A percentile compares a stretch with the other conserved stretches of the same genome.
Conservation (phyloP, 352 stramenopile species). For the Lagenidium giganteum region DNA sequence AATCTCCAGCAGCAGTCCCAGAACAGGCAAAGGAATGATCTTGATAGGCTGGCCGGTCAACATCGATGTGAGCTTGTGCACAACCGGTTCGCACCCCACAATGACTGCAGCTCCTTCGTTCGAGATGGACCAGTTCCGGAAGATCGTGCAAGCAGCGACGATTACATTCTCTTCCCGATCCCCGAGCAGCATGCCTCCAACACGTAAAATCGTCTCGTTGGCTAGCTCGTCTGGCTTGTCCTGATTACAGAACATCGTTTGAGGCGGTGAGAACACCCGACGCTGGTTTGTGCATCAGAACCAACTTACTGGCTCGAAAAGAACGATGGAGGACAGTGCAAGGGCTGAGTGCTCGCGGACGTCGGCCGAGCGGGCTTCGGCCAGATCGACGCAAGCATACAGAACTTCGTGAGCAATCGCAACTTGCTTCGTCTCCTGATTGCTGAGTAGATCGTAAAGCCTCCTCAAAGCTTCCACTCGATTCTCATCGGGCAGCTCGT, state of each 20-base stretch:
- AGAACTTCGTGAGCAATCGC: conserved; percentile 42
- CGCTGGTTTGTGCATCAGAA: background rate
- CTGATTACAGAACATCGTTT: no score
- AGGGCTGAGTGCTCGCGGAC: conserved; percentile 42
- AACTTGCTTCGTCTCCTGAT: conserved; percentile 48
- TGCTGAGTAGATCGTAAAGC: conserved; percentile 48
- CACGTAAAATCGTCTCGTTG: conserved; percentile 45
- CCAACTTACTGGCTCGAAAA: conserved; percentile 38
- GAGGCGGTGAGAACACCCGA: background rate
- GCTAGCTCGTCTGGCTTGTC: conserved; percentile 33
- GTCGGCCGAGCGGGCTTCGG: conserved; percentile 25
- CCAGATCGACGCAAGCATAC: conserved; percentile 48
- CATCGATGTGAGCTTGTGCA: conserved; percentile 38
- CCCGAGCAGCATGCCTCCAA: conserved; percentile 30
- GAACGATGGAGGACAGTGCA: conserved; percentile 44
- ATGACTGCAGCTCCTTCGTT: conserved; percentile 48
- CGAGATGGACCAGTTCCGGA: conserved; percentile 53
- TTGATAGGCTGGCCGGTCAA: conserved; percentile 39
- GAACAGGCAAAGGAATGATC: conserved; percentile 24
- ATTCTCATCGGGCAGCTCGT: conserved; percentile 51
- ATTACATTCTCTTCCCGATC: conserved; percentile 42
- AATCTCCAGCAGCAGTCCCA: conserved; percentile 30
- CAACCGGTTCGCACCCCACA: conserved; percentile 26
- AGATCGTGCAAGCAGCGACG: conserved; percentile 38
- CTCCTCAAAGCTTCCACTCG: conserved; percentile 40